These are phyloP conservation scores for Lignosus rhinocerotis DNA, from an alignment of 1,284 basidiomycete species.

Conservation along the genomic window DNA sequence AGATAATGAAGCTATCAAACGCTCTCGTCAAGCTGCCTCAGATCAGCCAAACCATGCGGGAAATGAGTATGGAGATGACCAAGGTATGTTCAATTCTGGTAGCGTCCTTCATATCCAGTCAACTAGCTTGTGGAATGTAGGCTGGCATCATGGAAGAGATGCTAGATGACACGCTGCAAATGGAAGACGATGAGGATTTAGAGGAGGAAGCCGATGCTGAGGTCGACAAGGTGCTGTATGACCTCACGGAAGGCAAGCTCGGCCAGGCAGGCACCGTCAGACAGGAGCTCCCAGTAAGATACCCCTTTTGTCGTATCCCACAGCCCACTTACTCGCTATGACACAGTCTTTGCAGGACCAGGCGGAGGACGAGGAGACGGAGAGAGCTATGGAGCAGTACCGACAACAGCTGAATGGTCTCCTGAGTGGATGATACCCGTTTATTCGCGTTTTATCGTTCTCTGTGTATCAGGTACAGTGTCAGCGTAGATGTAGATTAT, in stretches of 20 bases:
- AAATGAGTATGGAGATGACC: slow-evolving; percentile 99
- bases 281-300: slow-evolving; percentile 77
- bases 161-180: slow-evolving; percentile 83
- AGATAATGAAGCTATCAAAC: slow-evolving; percentile 99
- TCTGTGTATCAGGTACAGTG: slow-evolving; percentile 3
- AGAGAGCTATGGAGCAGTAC: slow-evolving; percentile 85
- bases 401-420: slow-evolving; percentile 84
- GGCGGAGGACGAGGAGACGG: slow-evolving; percentile 78
- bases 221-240: slow-evolving; percentile 95
- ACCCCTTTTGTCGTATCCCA: not conserved
- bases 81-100: slow-evolving; percentile 60
- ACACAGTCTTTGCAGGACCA: slow-evolving; percentile 54
- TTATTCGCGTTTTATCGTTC: not conserved
- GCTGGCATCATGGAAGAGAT: slow-evolving; percentile 94
- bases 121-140: slow-evolving; percentile 41
- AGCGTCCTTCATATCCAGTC: not conserved
- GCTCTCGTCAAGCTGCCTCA: slow-evolving; percentile 90
- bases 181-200: slow-evolving; percentile 92
- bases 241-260: slow-evolving; percentile 95
- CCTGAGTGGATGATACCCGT: slow-evolving; percentile 58
- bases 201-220: slow-evolving; percentile 98
- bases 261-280: slow-evolving; percentile 79
- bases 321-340: not conserved
- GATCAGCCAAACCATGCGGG: slow-evolving; percentile 89
- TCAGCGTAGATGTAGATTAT: slow-evolving; percentile 5